Evolutionary conservation across 345 rosid species (phyloP), one percentile per base, ranked within the genome.

Genomic region (Rhodamnia argentea): DNA sequence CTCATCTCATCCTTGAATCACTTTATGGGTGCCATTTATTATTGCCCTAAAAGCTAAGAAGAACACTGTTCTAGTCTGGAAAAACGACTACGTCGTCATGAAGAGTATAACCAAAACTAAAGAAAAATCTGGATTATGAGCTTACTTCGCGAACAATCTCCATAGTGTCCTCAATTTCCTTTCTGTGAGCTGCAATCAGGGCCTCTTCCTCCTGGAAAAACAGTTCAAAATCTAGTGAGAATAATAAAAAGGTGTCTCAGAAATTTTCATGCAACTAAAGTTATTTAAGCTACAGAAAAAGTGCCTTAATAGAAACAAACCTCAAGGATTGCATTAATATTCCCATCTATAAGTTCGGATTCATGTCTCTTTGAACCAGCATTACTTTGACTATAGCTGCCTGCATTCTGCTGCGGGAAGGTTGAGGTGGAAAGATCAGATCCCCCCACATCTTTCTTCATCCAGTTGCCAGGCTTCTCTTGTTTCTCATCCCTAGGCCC

Each of bases 161-260:
- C 99, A 97, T 97, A 20, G 99, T 96, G 87, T 97, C 98, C 92
- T 97, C 99, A n/a, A 96, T 97, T 91, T 97, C 99, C 93, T 97
- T 96, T 89, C 99, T 92, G 85, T 97, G 99, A 50, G 98, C 99
- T 18, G 95, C 94, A 52, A 96, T 94, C 86, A 97, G 90, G 54
- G 98, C 98, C 89, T 94, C 99, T 92, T 97, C 99, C 88, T 97
- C 99, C 99, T 97, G 89, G 59, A 26, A 12, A 64, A 23, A 57
- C n/a, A 82, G 50, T 57, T 7, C 51, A 44, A 83, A 57, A 32
- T 37, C 85, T 15, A 37, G 56, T 47, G 10, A 55, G 76, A 42
- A 26, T 12, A 56, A 56, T 51, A 32, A 84, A 60, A 64, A 32
- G 78, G 47, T 23, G 37, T 70, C 47, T 32, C 6, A 51, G 44